Evolutionary conservation across 495 filamentous ascomycete genomes (phyloP), one percentile per base, ranked within the genome.

Genomic region (Neurospora cerealis): DNA sequence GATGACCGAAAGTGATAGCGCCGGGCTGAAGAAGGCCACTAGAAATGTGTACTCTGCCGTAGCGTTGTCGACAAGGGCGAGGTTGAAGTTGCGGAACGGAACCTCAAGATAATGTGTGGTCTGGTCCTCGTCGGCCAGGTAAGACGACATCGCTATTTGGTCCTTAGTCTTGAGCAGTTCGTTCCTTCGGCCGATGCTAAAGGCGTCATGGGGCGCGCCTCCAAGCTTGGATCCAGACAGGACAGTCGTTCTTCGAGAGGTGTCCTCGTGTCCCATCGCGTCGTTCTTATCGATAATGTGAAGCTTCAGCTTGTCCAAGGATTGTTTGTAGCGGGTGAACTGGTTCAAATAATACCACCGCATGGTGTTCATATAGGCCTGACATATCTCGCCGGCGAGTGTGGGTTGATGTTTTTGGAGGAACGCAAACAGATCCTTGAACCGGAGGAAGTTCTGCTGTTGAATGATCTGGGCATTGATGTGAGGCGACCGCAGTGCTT

Each of bases 341-440:
- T 98, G 91, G 73, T 91, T 95, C 46, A 90, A 83, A 78, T 98
- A 98, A 77, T 99, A 99, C 96, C 96, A 99, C 62, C 94, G 89
- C 95, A 99, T 98, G 9, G 96, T 99, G 83, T 98, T 97, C 82
- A 97, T 91, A 76, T 99, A 99, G 8, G 96, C 96, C 83, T 95
- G 93, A 24, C 89, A 89, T 75, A 98, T 97, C 78, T 98, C 92
- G 42, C 93, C 91, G 3, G 93, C 92, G 7, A 99, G 88, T 36
- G 88, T 84, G 1, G 90, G 84, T 76, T 98, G 94, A 73, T 93
- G 91, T 74, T 87, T 89, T 46, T 90, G 88, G 41, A 98, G 87
- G 79, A 98, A 99, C 37, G 87, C 86, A 82, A 91, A 99, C 1
- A 98, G 81, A 41, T 96, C 93, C 79, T 92, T 97, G 82, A 93